These are phyloP conservation scores for Chlamydomonas incerta DNA, from an alignment of 139 green algal genomes.

Conservation along the genomic window DNA sequence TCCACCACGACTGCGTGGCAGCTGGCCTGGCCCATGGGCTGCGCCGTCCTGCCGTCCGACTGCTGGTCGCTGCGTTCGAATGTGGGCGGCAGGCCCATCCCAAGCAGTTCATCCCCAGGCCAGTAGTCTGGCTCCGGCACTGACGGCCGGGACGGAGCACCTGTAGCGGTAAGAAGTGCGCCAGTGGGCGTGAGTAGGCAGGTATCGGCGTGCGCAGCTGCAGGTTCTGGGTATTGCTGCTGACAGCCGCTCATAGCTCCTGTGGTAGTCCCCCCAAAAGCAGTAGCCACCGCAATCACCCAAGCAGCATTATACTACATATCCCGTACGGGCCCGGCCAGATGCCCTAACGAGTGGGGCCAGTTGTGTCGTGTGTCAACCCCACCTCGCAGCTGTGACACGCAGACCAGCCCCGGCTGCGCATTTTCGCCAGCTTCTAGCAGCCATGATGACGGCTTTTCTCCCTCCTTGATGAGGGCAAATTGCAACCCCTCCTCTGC, in stretches of 20 bases:
- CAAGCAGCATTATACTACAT: too few species aligned
- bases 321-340: too few species aligned
- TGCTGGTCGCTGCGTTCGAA: background rate
- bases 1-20: background rate
- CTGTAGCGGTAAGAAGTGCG: too few species aligned
- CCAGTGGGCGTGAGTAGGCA: too few species aligned
- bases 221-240: too few species aligned
- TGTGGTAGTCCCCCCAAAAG: too few species aligned
- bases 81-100: background rate
- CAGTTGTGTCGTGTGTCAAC: too few species aligned
- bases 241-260: too few species aligned
- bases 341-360: too few species aligned
- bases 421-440: background rate
- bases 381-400: conserved; percentile 19
- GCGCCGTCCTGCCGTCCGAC: background rate
- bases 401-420: background rate
- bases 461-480: background rate
- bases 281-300: too few species aligned
- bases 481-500: background rate
- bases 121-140: background rate
- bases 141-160: too few species aligned
- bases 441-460: background rate
- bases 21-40: background rate
- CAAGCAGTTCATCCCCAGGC: background rate
- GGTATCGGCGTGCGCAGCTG: too few species aligned